Percentiles rank a stretch among this genome's conserved stretches.
phyloP scores from a whole-genome alignment of 2,329 filamentous ascomycete genomes.

The Colletotrichum camelliae region DNA sequence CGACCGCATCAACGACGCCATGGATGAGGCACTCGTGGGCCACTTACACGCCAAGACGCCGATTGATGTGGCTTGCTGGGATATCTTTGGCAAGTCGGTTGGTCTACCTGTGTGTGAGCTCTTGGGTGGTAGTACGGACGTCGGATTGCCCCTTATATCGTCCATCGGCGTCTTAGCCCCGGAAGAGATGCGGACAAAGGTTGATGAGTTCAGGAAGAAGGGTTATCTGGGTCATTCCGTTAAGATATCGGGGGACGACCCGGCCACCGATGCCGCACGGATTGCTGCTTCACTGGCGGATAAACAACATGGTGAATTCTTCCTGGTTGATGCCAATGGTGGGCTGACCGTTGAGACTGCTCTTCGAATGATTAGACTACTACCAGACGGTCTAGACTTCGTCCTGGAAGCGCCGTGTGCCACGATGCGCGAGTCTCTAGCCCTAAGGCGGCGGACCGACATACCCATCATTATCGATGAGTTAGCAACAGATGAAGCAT shows the following conservation, averaged over 20 bases:
- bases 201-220: not conserved
- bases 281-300: not conserved
- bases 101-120: not conserved
- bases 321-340: not conserved
- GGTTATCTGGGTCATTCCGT: not conserved
- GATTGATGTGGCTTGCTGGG: not conserved
- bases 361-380: not conserved
- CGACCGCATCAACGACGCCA: not conserved
- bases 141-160: not conserved
- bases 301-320: not conserved
- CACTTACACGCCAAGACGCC: not conserved
- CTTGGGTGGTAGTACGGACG: not conserved
- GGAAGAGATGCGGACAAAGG: not conserved
- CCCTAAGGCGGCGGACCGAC: not conserved
- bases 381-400: not conserved
- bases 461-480: not conserved
- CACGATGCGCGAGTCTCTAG: not conserved
- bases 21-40: not conserved
- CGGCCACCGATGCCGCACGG: not conserved
- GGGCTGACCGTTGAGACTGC: not conserved
- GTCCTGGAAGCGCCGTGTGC: not conserved
- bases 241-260: not conserved
- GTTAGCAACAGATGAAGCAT: not conserved
- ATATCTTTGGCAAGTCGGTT: not conserved
- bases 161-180: not conserved